Conservation (phyloP, 768 basidiomycete genomes). For the Phaeolepiota aurea region DNA sequence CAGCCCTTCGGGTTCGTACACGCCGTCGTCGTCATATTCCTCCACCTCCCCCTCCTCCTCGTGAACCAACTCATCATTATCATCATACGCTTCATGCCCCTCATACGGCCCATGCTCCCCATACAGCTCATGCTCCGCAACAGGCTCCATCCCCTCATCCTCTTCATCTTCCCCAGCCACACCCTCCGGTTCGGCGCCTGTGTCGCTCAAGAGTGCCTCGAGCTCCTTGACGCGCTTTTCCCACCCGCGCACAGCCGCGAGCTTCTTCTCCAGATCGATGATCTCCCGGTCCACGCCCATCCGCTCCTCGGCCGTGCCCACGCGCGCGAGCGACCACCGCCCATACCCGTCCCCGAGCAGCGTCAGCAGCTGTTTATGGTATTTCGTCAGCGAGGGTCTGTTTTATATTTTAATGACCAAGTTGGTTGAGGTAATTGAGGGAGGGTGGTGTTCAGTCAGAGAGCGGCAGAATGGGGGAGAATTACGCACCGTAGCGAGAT, state of each 20-base stretch:
- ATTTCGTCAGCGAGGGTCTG: slow-evolving; percentile 80
- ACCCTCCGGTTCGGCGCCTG: slow-evolving; percentile 10
- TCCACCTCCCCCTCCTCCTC: slow-evolving; percentile 2
- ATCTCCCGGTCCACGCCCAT: slow-evolving; percentile 76
- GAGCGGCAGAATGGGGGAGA: background rate
- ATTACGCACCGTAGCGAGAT: slow-evolving; percentile 73
- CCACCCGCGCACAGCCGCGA: slow-evolving; percentile 69
- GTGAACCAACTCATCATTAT: slow-evolving; percentile 1
- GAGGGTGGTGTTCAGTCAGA: background rate
- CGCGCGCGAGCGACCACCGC: slow-evolving; percentile 60
- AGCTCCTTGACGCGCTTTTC: slow-evolving; percentile 61
- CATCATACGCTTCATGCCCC: slow-evolving; percentile 2
- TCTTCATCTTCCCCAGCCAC: slow-evolving; percentile 4
- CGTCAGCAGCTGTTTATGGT: slow-evolving; percentile 82
- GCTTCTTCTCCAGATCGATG: slow-evolving; percentile 48
- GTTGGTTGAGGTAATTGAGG: no score
- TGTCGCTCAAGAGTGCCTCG: slow-evolving; percentile 40
- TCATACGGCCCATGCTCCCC: no score
- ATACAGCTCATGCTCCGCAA: slow-evolving; percentile 2
- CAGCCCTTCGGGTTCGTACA: no score
- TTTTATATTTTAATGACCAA: slow-evolving; percentile 2
- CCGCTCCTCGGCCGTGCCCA: slow-evolving; percentile 68
- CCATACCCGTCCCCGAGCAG: slow-evolving; percentile 66
- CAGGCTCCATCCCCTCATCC: slow-evolving; percentile 5
- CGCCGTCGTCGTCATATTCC: no score